phyloP scores from a whole-genome alignment of 495 filamentous ascomycete genomes.

The Xylaria castorea region DNA sequence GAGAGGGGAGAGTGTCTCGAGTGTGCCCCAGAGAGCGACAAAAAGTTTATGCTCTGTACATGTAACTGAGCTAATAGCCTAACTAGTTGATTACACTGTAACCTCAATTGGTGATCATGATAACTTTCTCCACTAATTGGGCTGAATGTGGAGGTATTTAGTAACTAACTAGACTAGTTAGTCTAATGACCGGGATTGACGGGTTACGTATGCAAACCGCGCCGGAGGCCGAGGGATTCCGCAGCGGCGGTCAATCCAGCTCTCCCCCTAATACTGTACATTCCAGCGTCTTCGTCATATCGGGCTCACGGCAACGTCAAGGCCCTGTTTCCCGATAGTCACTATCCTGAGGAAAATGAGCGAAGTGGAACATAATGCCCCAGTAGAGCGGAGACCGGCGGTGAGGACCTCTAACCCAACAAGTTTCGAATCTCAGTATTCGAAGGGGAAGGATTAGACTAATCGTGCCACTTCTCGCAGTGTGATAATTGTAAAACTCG shows the following conservation, averaged over 20 bases:
- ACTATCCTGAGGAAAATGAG: conserved; percentile 22
- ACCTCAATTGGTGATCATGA: not conserved
- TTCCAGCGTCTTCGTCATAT: not conserved
- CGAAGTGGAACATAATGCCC: conserved; percentile 24
- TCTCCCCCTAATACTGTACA: not conserved
- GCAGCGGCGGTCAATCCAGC: not conserved
- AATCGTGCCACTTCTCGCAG: conserved; percentile 20
- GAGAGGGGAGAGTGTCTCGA: too few species aligned
- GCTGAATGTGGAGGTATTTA: not conserved
- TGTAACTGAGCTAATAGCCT: conserved; percentile 1
- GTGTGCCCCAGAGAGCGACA: too few species aligned
- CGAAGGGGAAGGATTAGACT: not conserved
- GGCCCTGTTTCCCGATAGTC: not conserved
- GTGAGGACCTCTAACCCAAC: conserved; percentile 28
- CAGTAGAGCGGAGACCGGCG: conserved; percentile 35
- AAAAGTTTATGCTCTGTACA: too few species aligned
- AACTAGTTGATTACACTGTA: too few species aligned
- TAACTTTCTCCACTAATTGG: conserved; percentile 9
- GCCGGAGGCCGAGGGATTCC: conserved; percentile 36
- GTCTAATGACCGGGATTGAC: not conserved
- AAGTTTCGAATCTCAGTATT: not conserved
- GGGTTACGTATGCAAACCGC: not conserved
- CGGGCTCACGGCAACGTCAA: not conserved
- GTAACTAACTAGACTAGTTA: too few species aligned
- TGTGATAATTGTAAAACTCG: conserved; percentile 38